phyloP scores from a whole-genome alignment of 2,329 filamentous ascomycete species.

The Penicillium expansum region DNA sequence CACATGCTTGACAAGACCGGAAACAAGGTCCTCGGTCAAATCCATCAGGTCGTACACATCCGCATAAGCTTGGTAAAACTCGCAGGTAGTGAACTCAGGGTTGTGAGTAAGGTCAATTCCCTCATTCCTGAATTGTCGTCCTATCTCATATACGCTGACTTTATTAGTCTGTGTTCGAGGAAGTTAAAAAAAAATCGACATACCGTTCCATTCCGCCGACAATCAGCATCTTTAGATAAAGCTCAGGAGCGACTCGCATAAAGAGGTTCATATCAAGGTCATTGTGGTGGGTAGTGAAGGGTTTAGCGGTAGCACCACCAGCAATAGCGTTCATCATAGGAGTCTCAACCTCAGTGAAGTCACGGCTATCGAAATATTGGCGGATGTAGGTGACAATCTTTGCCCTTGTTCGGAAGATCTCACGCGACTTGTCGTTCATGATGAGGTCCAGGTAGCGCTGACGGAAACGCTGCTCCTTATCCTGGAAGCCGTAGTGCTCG shows the following conservation, averaged over 20 bases:
- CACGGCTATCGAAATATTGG: slow-evolving; percentile 78
- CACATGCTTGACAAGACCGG: slow-evolving; percentile 80
- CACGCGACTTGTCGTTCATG: slow-evolving; percentile 85
- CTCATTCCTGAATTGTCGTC: slow-evolving; percentile 96
- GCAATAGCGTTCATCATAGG: slow-evolving; percentile 97
- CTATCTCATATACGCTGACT: no score
- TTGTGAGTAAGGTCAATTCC: slow-evolving; percentile 92
- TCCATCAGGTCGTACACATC: slow-evolving; percentile 90
- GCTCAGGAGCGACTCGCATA: slow-evolving; percentile 89
- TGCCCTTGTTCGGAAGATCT: slow-evolving; percentile 79
- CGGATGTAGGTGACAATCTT: slow-evolving; percentile 89
- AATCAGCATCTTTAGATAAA: slow-evolving; percentile 91
- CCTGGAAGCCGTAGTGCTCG: slow-evolving; percentile 92
- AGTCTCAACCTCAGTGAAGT: slow-evolving; percentile 93
- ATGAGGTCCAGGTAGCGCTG: slow-evolving; percentile 94
- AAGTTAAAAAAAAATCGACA: slow-evolving; percentile 45
- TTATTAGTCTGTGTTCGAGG: no score
- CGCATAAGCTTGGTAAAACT: slow-evolving; percentile 94
- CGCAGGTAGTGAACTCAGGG: slow-evolving; percentile 94
- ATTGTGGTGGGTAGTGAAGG: slow-evolving; percentile 95
- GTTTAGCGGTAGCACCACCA: slow-evolving; percentile 91
- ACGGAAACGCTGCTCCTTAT: slow-evolving; percentile 88
- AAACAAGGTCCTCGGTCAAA: slow-evolving; percentile 89
- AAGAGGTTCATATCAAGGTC: slow-evolving; percentile 92
- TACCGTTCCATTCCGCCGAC: no score